Evolutionary conservation across 345 rosid species (phyloP).

Genomic region (Brassica carinata): DNA sequence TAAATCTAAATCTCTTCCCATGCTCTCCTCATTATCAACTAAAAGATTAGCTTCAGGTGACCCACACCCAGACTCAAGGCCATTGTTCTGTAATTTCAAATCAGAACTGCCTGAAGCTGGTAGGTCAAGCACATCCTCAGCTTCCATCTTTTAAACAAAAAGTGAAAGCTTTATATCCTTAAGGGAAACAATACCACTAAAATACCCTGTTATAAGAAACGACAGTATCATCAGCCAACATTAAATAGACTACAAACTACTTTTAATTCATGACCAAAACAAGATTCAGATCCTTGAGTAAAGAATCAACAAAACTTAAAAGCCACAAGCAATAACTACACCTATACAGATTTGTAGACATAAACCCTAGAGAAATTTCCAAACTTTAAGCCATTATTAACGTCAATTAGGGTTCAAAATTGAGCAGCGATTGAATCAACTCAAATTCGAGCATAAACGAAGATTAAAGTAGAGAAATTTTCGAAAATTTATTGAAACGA

Average conservation of each 20-base stretch:
- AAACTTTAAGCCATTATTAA: neutral
- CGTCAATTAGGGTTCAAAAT: constrained; percentile 11
- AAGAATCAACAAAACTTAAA: neutral
- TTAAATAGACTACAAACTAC: neutral
- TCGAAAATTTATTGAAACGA: neutral
- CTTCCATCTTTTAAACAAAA: constrained; percentile 49
- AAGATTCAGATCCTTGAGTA: neutral
- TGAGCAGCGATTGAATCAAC: neutral
- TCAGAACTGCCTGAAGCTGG: constrained; percentile 42
- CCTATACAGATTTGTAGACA: neutral
- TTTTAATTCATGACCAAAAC: neutral
- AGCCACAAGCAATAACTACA: neutral
- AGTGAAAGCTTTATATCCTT: neutral
- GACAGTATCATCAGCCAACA: constrained; percentile 4
- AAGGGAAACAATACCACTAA: constrained; percentile 8
- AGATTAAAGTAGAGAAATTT: neutral
- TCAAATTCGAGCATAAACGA: neutral
- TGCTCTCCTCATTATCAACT: constrained; percentile 24
- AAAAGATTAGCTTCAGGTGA: constrained; percentile 42
- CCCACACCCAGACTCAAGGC: constrained; percentile 38
- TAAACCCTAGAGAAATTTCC: neutral
- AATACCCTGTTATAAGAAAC: constrained; percentile 32
- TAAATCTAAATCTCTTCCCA: constrained; percentile 17
- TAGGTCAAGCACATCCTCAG: constrained; percentile 38
- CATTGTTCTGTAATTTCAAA: constrained; percentile 43